Percentiles rank a stretch among this genome's conserved stretches.
phyloP scores from a whole-genome alignment of 805 yeast genomes.

The Debaryomyces castellii region DNA sequence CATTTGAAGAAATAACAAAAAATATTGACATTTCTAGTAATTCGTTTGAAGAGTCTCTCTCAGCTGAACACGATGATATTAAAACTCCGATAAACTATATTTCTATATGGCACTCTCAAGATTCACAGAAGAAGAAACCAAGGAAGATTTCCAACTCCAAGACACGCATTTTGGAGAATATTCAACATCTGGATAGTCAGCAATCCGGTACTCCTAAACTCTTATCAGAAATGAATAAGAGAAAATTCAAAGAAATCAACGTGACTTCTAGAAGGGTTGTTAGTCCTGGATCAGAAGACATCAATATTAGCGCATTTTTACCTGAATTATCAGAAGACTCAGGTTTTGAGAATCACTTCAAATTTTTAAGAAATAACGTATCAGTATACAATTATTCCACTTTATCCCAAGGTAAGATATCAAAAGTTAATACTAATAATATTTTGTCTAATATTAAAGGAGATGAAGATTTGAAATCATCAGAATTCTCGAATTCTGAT shows the following conservation, averaged over 20 bases:
- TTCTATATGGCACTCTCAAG: slow-evolving; percentile 45
- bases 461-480: slow-evolving; percentile 11
- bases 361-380: slow-evolving; percentile 24
- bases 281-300: slow-evolving; percentile 42
- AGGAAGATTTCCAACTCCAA: slow-evolving; percentile 3
- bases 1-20: slow-evolving; percentile 41
- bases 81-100: slow-evolving; percentile 27
- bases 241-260: slow-evolving; percentile 39
- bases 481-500: slow-evolving; percentile 1
- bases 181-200: neutral
- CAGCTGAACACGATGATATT: slow-evolving; percentile 42
- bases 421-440: slow-evolving; percentile 26
- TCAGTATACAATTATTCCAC: slow-evolving; percentile 7
- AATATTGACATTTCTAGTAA: slow-evolving; percentile 15
- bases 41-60: slow-evolving; percentile 37
- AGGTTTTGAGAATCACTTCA: slow-evolving; percentile 47
- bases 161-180: neutral
- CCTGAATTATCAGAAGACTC: slow-evolving; percentile 51
- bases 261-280: slow-evolving; percentile 43
- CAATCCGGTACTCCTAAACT: slow-evolving; percentile 14
- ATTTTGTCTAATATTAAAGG: slow-evolving; percentile 26
- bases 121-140: slow-evolving; percentile 12
- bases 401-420: slow-evolving; percentile 13
- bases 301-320: slow-evolving; percentile 39
- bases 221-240: slow-evolving; percentile 27